These are phyloP conservation scores for Ophiostoma montium DNA, from an alignment of 2,329 filamentous ascomycete species.

Conservation along the genomic window DNA sequence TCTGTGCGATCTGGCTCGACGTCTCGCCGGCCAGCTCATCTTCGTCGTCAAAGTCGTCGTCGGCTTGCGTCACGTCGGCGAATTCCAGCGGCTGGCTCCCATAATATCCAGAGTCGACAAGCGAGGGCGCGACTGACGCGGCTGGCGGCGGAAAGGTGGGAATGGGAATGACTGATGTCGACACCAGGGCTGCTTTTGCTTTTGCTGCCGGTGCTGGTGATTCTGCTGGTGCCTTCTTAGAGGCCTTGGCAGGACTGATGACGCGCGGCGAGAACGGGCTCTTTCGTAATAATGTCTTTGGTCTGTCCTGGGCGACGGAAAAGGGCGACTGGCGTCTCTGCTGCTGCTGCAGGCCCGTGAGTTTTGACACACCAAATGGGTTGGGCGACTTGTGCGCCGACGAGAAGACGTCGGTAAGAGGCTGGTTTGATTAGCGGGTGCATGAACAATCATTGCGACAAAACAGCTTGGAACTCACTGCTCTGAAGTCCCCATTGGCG, in stretches of 20 bases:
- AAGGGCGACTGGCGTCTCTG: slow-evolving; percentile 22
- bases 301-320: slow-evolving; percentile 41
- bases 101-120: slow-evolving; percentile 57
- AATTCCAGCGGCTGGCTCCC: slow-evolving; percentile 47
- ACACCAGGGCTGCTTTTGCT: not conserved
- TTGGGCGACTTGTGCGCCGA: slow-evolving; percentile 42
- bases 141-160: not conserved
- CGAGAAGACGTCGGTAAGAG: slow-evolving; percentile 44
- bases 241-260: slow-evolving; percentile 2
- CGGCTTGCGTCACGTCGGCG: slow-evolving; percentile 17
- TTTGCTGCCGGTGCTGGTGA: not conserved
- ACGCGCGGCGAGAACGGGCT: slow-evolving; percentile 17
- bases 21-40: slow-evolving; percentile 12
- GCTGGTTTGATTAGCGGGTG: slow-evolving; percentile 29
- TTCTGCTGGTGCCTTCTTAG: slow-evolving; percentile 1
- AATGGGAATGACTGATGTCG: not conserved
- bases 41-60: slow-evolving; percentile 17
- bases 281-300: slow-evolving; percentile 14
- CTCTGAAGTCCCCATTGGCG: slow-evolving; percentile 42
- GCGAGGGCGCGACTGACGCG: slow-evolving; percentile 16
- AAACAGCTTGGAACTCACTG: too few relatives aligned
- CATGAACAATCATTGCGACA: too few relatives aligned
- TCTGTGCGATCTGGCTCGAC: not conserved
- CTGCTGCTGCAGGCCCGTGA: slow-evolving; percentile 32
- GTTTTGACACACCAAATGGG: slow-evolving; percentile 33